Base-by-base conservation (phyloP, 2,329 filamentous ascomycete genomes). In the Calonectria pteridis region DNA sequence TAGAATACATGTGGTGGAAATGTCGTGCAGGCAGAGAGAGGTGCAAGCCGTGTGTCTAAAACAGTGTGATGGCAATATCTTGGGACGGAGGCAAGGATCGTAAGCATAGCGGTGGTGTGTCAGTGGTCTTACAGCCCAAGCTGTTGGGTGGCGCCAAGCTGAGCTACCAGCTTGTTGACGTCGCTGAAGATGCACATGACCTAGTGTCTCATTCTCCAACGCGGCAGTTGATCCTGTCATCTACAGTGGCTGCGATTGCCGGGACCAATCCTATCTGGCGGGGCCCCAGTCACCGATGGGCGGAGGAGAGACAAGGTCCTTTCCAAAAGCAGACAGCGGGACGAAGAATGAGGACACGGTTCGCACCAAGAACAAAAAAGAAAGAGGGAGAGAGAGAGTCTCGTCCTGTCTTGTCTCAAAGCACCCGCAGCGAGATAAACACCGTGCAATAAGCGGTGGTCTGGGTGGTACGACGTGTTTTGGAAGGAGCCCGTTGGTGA, bases 1-100 rank as follows among this genome's bases (percentile, higher is more conserved):
- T 62, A 62, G 55, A 40, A 62, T 62, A 62, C 55, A 62, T 62
- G 55, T 62, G 55, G 23, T 40, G 23, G 23, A 62, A 62, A 62
- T 62, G 55, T 62, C 55, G 35, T 62, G 55, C 55, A 62, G 55
- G n/a, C n/a, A 4, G 40, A 20, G 18, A 23, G 10, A 20, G n/a
- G 55, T 62, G 55, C 35, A 40, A 62, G 55, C 14, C 23, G 23
- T 62, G 31, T 55, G 55, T 62, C 55, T 62, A 28, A 40, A 37
- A 62, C 55, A 62, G 33, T 23, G 13, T 35, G 14, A 62, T 29
- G 55, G 23, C 55, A 40, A 40, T 40, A 62, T 40, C 35, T 23
- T 62, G 55, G 55, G 23, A 40, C 26, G 13, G 33, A 62, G 55
- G 55, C 26, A 62, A 62, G 55, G 55, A 28, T 62, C 55, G 23